Percentiles rank a stretch among this genome's conserved stretches.
Evolutionary conservation across 106 monocot genomes (phyloP).

Genomic region (Triglochin maritima): DNA sequence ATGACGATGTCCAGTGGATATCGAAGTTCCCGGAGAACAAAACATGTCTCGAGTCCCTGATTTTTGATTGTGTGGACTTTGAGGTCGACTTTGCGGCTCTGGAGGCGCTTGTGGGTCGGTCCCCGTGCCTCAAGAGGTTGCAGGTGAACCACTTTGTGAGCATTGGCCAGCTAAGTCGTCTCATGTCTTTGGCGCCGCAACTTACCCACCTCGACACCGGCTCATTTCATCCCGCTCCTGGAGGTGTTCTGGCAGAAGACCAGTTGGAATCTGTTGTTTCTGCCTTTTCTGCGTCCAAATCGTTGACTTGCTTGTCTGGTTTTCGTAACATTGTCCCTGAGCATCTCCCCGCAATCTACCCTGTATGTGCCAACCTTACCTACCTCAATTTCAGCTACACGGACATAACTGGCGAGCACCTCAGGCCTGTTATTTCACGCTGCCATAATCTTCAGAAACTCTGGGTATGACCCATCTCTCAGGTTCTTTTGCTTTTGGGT

Average conservation of each 20-base stretch:
- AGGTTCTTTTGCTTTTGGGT: background rate
- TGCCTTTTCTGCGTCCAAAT: slow-evolving; percentile 7
- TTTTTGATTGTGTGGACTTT: slow-evolving; percentile 46
- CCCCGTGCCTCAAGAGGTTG: slow-evolving; percentile 34
- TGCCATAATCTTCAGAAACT: slow-evolving; percentile 31
- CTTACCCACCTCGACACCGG: slow-evolving; percentile 72
- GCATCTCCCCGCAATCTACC: slow-evolving; percentile 12
- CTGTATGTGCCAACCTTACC: slow-evolving; percentile 11
- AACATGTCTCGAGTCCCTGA: slow-evolving; percentile 54
- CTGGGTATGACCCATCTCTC: slow-evolving; percentile 6
- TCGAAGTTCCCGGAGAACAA: slow-evolving; percentile 45
- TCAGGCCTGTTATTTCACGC: slow-evolving; percentile 4
- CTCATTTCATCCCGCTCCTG: slow-evolving; percentile 18
- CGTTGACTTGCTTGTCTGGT: slow-evolving; percentile 8
- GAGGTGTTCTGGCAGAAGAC: background rate
- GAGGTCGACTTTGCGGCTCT: slow-evolving; percentile 50
- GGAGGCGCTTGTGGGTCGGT: slow-evolving; percentile 52
- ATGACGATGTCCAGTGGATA: slow-evolving; percentile 57
- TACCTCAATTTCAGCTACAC: slow-evolving; percentile 19
- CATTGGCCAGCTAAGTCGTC: slow-evolving; percentile 35
- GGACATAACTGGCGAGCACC: slow-evolving; percentile 4
- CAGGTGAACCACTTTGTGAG: slow-evolving; percentile 39
- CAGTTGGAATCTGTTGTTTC: background rate
- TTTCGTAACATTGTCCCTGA: slow-evolving; percentile 8
- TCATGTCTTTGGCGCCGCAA: slow-evolving; percentile 60